A percentile compares a stretch with the other conserved stretches of the same genome.
These are phyloP conservation scores for Tilletia setariae DNA, from an alignment of 1,284 basidiomycete species.

Conservation along the genomic window DNA sequence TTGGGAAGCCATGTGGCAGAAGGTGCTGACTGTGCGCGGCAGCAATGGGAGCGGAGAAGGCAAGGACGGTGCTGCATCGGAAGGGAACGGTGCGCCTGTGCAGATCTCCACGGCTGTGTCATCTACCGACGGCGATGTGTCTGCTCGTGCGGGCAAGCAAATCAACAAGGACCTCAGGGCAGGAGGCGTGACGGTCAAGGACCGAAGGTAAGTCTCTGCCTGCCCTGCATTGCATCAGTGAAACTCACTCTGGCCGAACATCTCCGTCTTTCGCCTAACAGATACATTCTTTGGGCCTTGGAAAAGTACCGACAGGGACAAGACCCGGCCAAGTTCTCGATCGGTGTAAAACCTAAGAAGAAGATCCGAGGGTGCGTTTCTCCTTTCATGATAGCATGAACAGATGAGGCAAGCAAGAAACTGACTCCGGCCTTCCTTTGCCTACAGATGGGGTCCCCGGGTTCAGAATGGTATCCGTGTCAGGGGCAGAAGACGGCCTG, in stretches of 20 bases:
- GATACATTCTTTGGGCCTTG: constrained; percentile 21
- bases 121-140: background rate
- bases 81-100: background rate
- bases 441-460: constrained; percentile 19
- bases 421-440: background rate
- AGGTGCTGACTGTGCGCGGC: background rate
- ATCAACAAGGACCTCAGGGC: constrained; percentile 12
- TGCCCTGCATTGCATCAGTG: background rate
- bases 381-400: background rate
- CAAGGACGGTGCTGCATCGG: background rate
- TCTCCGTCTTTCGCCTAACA: background rate
- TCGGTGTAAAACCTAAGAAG: constrained; percentile 18
- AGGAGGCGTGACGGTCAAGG: constrained; percentile 11
- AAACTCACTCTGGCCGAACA: too few species aligned
- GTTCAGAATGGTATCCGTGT: constrained; percentile 20
- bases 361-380: constrained; percentile 16
- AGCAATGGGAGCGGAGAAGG: too few species aligned
- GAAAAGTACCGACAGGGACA: constrained; percentile 21
- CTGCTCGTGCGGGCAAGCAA: constrained; percentile 10
- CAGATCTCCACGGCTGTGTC: background rate
- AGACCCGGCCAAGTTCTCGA: constrained; percentile 9
- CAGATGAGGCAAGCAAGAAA: background rate
- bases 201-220: constrained; percentile 13
- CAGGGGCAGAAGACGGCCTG: constrained; percentile 15
- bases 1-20: constrained; percentile 8